Conservation (phyloP, 2,329 filamentous ascomycete species). For the Mollisia scopiformis region DNA sequence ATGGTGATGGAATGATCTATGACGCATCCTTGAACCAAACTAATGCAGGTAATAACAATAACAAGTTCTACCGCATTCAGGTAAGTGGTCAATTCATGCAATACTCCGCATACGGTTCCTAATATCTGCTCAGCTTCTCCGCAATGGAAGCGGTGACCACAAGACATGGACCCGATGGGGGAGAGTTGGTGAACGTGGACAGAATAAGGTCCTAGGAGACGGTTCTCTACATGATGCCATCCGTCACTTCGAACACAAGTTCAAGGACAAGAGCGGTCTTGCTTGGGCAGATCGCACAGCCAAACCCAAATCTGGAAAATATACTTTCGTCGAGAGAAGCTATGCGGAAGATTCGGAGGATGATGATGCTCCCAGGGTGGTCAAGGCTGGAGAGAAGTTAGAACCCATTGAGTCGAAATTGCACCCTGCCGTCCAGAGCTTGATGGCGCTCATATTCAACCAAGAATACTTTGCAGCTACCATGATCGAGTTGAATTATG, state of each 20-base stretch:
- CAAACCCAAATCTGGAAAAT: constrained; percentile 67
- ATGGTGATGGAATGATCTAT: constrained; percentile 67
- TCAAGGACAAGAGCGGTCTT: constrained; percentile 63
- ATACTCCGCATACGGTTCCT: neutral
- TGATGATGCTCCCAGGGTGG: constrained; percentile 42
- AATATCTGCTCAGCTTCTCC: constrained; percentile 43
- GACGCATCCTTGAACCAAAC: constrained; percentile 83
- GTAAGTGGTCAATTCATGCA: neutral
- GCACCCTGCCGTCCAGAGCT: constrained; percentile 59
- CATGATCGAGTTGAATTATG: constrained; percentile 71
- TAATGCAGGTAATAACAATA: constrained; percentile 72
- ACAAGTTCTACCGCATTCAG: constrained; percentile 76
- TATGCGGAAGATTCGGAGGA: constrained; percentile 73
- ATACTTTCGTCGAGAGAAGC: constrained; percentile 78
- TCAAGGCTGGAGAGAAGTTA: constrained; percentile 36
- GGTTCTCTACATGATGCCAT: constrained; percentile 49
- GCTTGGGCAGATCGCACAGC: constrained; percentile 55
- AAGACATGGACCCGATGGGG: constrained; percentile 81
- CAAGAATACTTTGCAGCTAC: constrained; percentile 68
- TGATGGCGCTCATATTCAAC: constrained; percentile 87
- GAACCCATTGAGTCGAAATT: constrained; percentile 58
- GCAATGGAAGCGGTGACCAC: constrained; percentile 44
- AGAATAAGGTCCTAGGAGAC: constrained; percentile 47
- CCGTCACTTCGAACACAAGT: constrained; percentile 60
- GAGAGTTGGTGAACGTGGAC: constrained; percentile 67